Evolutionary conservation across 192 early-diverging fungal genomes (phyloP), one percentile per base, ranked within the genome.

Genomic region (Umbelopsis sp.): DNA sequence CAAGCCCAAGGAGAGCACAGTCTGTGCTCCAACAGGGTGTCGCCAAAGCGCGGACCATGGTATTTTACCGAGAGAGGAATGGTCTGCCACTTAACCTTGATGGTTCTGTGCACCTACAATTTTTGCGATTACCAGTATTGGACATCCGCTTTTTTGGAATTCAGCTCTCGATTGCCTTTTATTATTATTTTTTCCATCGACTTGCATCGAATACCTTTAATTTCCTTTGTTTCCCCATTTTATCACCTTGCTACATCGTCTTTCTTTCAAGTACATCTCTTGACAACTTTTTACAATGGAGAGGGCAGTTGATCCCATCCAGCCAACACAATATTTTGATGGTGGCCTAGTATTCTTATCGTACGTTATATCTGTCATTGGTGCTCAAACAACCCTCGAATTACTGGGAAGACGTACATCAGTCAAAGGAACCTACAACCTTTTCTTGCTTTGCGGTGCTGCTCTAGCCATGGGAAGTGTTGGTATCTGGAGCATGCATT

Each of bases 401-500:
- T 51, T 86, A 44, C 43, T 80, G 16, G 65, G 74, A 24, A 49
- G 80, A 71, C 65, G 84, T 22, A 77, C 82, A 21, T 71, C 74
- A 68, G 65, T 72, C 7, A 56, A 32, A 6, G 78, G 78, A 25
- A 21, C 65, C 26, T 74, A 75, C 67, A 80, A 80, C 22, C 72
- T 75, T 67, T 77, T 80, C 54, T 20, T 71, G 36, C 56, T 82
- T 20, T 52, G 70, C 34, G 53, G 75, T 45, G 75, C 81, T 36
- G 78, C 78, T 7, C 71, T 80, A 51, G 51, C 67, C 21, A 82
- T 77, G 78, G 81, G 78, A n/a, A 71, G 72, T 69, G 81, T 77
- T 29, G 70, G 78, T 8, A 77, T 82, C 5, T 82, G 81, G 81
- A 69, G 73, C 32, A 82, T 74, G 78, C 81, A 82, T 75, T 82